Evolutionary conservation across 129 eudicot species (phyloP), one percentile per base, ranked within the genome.

Genomic region (Cynara cardunculus): DNA sequence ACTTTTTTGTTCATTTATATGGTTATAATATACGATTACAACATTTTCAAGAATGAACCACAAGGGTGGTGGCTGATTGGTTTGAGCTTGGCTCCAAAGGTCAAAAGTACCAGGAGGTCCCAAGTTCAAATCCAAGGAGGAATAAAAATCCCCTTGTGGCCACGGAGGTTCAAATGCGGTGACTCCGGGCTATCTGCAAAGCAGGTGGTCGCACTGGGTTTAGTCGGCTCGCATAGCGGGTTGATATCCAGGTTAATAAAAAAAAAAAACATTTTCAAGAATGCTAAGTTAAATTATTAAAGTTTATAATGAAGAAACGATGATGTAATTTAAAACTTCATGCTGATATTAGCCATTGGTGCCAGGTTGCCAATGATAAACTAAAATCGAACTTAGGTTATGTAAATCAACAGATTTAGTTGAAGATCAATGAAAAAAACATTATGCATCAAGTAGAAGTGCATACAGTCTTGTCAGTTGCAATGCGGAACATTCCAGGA

Each of bases 391-490:
- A 27, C 44, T 32, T 34, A 35, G 68, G 72, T 41, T 69, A 69
- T 5, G 69, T 25, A 26, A 30, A 59, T 79, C 65, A 49, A 81
- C 32, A 8, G 26, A 27, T 21, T 74, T 62, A 49, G 16, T 35
- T 26, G 13, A 82, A 32, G 56, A 67, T 26, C 16, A 24, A 71
- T 46, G 25, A 71, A 32, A 56, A 53, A 5, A 49, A 12, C n/a
- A 81, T 69, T 25, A 53, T 26, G 62, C 24, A 80, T 26, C 61
- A 6, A 41, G 81, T 34, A 74, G 81, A 67, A 72, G 71, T 72
- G 81, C 93, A 56, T 88, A 96, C 99, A 27, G 99, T 96, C 82
- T 80, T 96, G 86, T 96, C 96, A 65, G 99, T 91, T 65, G 86
- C 98, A 84, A 96, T 64, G 26, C 95, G 92, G 53, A 89, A 96